Evolutionary conservation across 2,329 filamentous ascomycete genomes (phyloP), one percentile per base, ranked within the genome.

Genomic region (Incumbomyces delicatus): DNA sequence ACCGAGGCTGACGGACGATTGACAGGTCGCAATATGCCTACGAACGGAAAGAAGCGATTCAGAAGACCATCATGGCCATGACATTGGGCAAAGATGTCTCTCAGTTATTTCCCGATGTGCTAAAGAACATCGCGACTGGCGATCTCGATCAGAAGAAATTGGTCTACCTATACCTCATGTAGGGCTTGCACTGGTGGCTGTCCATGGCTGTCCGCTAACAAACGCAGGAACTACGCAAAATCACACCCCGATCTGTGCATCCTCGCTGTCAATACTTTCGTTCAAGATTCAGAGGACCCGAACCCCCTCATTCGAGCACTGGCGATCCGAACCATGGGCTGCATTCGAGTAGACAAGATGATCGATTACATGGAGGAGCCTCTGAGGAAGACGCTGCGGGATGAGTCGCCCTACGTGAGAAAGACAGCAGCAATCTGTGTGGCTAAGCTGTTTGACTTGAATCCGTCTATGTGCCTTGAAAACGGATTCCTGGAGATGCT

Each of bases 1-100:
- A 27, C 8, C 64, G 50, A 29, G 62, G 53, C 61, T 69, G 57
- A 67, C 61, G 6, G 20, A 48, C 47, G 41, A 44, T 44, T 39
- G 20, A 52, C 56, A 77, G 94, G 54, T 98, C 92, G 54, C 92
- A 98, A 72, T 98, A 96, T 83, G 92, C 92, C 50, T 95, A 94
- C 71, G 92, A 98, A 78, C 83, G 80, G 61, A 98, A 98, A 69
- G 92, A 98, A 73, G 86, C 92, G 18, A 98, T 98, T 59, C 92
- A 98, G 66, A 96, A 95, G 76, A 98, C 92, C 55, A 98, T 98
- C 71, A 96, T 96, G 89, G 89, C 92, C 64, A 98, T 98, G 92
- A 98, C 92, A 1, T 68, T 98, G 58, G 92, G 92, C 66, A 98
- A 98, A 69, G 92, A 98, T 70, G 92, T 98, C 50, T 98, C 92